Evolutionary conservation across 208 protist species (phyloP).

Genomic region (Leishmania turanica): DNA sequence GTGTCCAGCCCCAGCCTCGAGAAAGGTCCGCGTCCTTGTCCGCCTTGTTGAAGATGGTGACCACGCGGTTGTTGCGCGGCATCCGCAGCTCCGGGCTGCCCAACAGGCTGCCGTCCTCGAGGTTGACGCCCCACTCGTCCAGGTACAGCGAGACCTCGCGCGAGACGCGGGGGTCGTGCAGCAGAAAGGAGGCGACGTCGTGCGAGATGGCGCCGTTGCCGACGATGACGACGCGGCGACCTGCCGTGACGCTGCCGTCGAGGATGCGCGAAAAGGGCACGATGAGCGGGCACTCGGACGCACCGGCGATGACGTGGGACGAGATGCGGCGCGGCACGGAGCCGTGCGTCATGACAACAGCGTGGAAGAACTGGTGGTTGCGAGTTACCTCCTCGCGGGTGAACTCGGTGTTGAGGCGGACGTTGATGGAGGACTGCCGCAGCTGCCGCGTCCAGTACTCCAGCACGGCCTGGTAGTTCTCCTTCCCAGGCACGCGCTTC

Average conservation of each 20-base stretch:
- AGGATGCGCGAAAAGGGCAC: constrained; percentile 82
- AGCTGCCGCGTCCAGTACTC: constrained; percentile 91
- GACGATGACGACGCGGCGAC: constrained; percentile 79
- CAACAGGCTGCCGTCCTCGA: constrained; percentile 60
- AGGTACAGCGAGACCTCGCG: constrained; percentile 64
- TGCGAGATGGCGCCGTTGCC: constrained; percentile 87
- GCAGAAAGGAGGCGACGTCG: constrained; percentile 83
- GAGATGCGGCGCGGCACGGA: constrained; percentile 65
- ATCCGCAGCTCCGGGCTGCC: constrained; percentile 30
- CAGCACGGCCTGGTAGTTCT: constrained; percentile 89
- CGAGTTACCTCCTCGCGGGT: constrained; percentile 76
- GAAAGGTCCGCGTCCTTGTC: constrained; percentile 84
- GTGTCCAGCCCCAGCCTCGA: constrained; percentile 74
- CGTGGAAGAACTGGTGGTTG: constrained; percentile 86
- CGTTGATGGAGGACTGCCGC: constrained; percentile 77
- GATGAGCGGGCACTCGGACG: constrained; percentile 60
- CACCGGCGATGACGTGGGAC: constrained; percentile 70
- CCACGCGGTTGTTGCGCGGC: constrained; percentile 80
- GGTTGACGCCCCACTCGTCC: constrained; percentile 85
- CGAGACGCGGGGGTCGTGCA: constrained; percentile 85
- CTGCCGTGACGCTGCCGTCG: constrained; percentile 75
- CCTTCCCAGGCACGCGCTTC: constrained; percentile 94
- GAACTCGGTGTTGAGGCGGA: constrained; percentile 76
- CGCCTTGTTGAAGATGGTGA: constrained; percentile 77
- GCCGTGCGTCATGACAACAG: constrained; percentile 76